Conservation (phyloP, 306 rosid genomes). For the Vigna unguiculata region DNA sequence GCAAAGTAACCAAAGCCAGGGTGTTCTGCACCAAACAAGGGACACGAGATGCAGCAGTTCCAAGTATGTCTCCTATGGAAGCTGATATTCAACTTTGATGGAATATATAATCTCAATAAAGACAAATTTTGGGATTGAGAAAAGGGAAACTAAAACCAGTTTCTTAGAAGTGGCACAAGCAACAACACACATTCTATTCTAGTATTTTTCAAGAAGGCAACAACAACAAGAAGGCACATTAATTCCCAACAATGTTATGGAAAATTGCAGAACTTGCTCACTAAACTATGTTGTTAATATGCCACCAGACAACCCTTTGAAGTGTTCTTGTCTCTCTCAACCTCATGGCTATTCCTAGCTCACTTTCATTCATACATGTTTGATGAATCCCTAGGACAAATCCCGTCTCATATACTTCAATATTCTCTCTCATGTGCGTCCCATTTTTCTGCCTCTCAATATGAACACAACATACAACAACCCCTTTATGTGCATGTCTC, state of each 20-base stretch:
- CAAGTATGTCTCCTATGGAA: conserved; percentile 63
- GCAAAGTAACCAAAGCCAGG: conserved; percentile 36
- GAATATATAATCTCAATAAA: conserved; percentile 55
- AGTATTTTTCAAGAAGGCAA: conserved; percentile 32
- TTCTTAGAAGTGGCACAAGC: conserved; percentile 46
- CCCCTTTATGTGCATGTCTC: not conserved
- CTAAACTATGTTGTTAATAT: conserved; percentile 28
- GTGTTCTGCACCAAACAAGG: conserved; percentile 44
- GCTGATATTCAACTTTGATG: conserved; percentile 25
- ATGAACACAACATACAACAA: not conserved
- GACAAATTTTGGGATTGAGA: conserved; percentile 39
- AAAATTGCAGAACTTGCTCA: conserved; percentile 38
- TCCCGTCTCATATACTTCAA: conserved; percentile 12
- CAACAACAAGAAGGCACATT: conserved; percentile 45
- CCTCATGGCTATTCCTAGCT: conserved; percentile 1
- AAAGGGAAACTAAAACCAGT: conserved; percentile 32
- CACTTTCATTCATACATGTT: conserved; percentile 8
- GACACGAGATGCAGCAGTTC: conserved; percentile 68
- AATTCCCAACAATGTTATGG: conserved; percentile 52
- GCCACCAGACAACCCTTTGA: conserved; percentile 38
- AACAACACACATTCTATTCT: conserved; percentile 25
- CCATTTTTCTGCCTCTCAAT: conserved; percentile 1
- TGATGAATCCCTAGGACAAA: conserved; percentile 32
- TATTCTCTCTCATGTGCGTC: conserved; percentile 1
- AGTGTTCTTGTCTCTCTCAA: conserved; percentile 30